Percentiles rank a stretch among this genome's conserved stretches.
phyloP scores from a whole-genome alignment of 306 rosid genomes.

The Casuarina glauca region DNA sequence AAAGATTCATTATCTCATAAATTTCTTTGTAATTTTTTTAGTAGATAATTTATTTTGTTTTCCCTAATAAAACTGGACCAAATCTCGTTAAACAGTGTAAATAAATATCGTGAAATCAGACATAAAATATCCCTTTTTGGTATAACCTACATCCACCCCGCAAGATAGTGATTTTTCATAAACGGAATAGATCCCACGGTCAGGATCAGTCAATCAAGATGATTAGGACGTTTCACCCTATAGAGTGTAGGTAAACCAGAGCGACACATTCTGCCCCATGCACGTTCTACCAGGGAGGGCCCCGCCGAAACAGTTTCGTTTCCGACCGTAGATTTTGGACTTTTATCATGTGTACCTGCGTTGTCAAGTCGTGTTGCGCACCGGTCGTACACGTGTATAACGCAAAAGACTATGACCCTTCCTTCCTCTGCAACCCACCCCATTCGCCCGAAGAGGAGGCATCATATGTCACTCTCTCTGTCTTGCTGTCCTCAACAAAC shows the following conservation, averaged over 20 bases:
- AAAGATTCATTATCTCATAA: not conserved
- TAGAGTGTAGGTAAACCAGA: not conserved
- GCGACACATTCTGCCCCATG: slow-evolving; percentile 7
- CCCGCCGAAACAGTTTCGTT: not conserved
- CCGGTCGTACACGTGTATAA: slow-evolving; percentile 30
- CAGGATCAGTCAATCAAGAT: not conserved
- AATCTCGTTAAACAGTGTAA: no score
- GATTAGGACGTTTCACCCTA: not conserved
- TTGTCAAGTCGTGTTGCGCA: slow-evolving; percentile 27
- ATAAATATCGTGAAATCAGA: no score
- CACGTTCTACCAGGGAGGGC: not conserved
- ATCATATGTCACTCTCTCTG: slow-evolving; percentile 33
- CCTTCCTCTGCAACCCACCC: slow-evolving; percentile 14
- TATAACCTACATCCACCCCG: not conserved
- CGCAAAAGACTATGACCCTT: slow-evolving; percentile 26
- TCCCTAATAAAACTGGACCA: no score
- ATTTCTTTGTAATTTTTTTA: no score
- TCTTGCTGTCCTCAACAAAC: slow-evolving; percentile 27
- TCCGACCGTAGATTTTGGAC: slow-evolving; percentile 20
- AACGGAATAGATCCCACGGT: not conserved
- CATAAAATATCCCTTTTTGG: not conserved
- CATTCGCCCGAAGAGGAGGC: slow-evolving; percentile 18
- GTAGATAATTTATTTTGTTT: no score
- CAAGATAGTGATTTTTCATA: not conserved
- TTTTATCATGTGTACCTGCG: slow-evolving; percentile 1